phyloP scores from a whole-genome alignment of 2,329 filamentous ascomycete genomes.

The Cercospora nicotianae region DNA sequence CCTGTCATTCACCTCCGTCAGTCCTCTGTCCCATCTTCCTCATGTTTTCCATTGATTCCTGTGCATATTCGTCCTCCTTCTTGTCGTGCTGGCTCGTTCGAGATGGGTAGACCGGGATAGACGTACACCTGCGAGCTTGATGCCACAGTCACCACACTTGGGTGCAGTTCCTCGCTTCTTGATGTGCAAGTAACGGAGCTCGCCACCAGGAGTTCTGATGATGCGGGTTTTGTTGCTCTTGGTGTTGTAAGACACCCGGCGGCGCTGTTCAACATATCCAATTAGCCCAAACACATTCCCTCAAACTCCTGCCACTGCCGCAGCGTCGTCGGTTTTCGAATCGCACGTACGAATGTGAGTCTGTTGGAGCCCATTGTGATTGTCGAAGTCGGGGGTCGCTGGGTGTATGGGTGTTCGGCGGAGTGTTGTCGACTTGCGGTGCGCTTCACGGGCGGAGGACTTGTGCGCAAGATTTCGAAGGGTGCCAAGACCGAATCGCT shows the following conservation, averaged over 20 bases:
- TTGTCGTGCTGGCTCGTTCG: not conserved
- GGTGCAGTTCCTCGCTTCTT: constrained; percentile 98
- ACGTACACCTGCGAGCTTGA: constrained; percentile 98
- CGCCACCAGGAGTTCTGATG: constrained; percentile 93
- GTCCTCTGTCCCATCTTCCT: constrained; percentile 7
- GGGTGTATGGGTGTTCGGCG: constrained; percentile 9
- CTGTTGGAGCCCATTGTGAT: constrained; percentile 55
- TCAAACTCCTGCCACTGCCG: constrained; percentile 19
- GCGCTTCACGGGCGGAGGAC: not conserved
- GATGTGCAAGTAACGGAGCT: constrained; percentile 95
- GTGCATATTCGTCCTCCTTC: not conserved
- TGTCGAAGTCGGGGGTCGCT: constrained; percentile 23
- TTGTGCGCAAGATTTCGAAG: constrained; percentile 2
- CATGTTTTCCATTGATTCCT: not conserved
- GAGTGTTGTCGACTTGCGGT: constrained; percentile 12
- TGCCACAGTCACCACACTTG: constrained; percentile 99
- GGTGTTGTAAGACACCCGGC: constrained; percentile 82
- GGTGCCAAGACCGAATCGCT: constrained; percentile 3
- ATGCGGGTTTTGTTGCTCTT: constrained; percentile 94
- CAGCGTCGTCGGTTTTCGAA: constrained; percentile 7
- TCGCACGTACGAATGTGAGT: constrained; percentile 57
- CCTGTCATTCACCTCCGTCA: constrained; percentile 51
- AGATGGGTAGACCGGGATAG: not conserved
- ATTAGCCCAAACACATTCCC: constrained; percentile 11
- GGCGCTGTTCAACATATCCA: constrained; percentile 45